These are phyloP conservation scores for Rhynchosporium graminicola DNA, from an alignment of 2,329 filamentous ascomycete species.

Conservation along the genomic window DNA sequence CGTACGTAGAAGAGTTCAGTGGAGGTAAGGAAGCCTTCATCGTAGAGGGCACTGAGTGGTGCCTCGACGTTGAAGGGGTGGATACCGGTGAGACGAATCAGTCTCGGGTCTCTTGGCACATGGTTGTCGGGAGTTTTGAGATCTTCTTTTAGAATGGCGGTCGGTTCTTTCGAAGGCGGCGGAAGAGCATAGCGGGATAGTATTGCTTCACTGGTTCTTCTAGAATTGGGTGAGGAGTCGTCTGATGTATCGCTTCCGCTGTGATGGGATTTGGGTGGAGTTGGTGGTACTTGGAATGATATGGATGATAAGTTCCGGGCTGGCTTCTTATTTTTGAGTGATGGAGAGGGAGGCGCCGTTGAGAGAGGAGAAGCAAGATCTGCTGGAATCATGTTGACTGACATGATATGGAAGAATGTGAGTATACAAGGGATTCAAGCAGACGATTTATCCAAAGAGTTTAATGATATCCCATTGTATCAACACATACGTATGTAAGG, in stretches of 20 bases:
- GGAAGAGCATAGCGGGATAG: conserved; percentile 57
- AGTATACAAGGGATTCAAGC: neutral
- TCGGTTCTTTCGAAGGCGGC: conserved; percentile 58
- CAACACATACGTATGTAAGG: neutral
- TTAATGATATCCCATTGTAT: neutral
- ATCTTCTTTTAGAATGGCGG: conserved; percentile 70
- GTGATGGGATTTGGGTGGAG: conserved; percentile 38
- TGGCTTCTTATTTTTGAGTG: conserved; percentile 18
- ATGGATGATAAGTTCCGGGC: conserved; percentile 13
- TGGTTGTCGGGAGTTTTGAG: conserved; percentile 81
- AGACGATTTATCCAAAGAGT: neutral
- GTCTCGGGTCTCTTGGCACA: conserved; percentile 74
- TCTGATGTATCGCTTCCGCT: conserved; percentile 31
- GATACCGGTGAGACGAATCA: conserved; percentile 83
- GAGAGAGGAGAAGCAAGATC: conserved; percentile 2
- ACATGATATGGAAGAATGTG: conserved; percentile 17
- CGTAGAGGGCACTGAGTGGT: conserved; percentile 74
- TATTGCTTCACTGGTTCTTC: conserved; percentile 25
- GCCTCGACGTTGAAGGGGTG: conserved; percentile 93
- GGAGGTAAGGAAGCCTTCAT: conserved; percentile 81
- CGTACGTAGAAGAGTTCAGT: conserved; percentile 89
- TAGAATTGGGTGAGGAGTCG: conserved; percentile 26
- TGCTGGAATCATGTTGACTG: conserved; percentile 7
- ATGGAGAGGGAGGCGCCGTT: conserved; percentile 12
- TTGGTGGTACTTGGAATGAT: conserved; percentile 33